Conservation (phyloP, 805 yeast species). For the Candida ipomoeae region DNA sequence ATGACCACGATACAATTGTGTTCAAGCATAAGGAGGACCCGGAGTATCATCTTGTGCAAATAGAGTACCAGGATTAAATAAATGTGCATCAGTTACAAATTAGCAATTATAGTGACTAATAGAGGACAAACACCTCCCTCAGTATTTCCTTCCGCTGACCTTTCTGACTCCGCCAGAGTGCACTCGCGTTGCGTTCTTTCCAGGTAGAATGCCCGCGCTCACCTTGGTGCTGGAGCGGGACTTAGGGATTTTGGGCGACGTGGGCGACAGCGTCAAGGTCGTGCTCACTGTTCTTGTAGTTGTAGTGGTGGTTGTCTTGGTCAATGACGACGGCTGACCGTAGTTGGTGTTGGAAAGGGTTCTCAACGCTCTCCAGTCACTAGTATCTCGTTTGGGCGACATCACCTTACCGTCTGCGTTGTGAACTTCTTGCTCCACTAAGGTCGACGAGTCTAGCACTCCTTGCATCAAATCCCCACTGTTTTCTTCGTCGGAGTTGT, state of each 20-base stretch:
- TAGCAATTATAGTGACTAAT: background rate
- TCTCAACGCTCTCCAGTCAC: constrained; percentile 39
- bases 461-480: constrained; percentile 22
- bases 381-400: constrained; percentile 24
- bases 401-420: constrained; percentile 15
- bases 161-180: constrained; percentile 18
- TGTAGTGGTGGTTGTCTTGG: constrained; percentile 44
- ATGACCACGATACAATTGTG: constrained; percentile 40
- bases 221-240: constrained; percentile 16
- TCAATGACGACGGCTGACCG: constrained; percentile 33
- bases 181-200: constrained; percentile 13
- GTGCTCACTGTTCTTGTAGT: constrained; percentile 49
- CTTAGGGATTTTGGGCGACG: constrained; percentile 21
- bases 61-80: constrained; percentile 5
- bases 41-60: constrained; percentile 25
- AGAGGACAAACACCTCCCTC: background rate
- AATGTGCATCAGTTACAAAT: background rate
- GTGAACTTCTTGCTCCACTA: constrained; percentile 15
- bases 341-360: constrained; percentile 33
- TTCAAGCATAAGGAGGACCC: constrained; percentile 38
- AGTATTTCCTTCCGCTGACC: constrained; percentile 17
- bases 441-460: constrained; percentile 10
- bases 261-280: constrained; percentile 33
- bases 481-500: constrained; percentile 44
- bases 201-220: constrained; percentile 15